These are phyloP conservation scores for Lodderomyces jiufengensis DNA, from an alignment of 1,139 yeast species.

Conservation along the genomic window DNA sequence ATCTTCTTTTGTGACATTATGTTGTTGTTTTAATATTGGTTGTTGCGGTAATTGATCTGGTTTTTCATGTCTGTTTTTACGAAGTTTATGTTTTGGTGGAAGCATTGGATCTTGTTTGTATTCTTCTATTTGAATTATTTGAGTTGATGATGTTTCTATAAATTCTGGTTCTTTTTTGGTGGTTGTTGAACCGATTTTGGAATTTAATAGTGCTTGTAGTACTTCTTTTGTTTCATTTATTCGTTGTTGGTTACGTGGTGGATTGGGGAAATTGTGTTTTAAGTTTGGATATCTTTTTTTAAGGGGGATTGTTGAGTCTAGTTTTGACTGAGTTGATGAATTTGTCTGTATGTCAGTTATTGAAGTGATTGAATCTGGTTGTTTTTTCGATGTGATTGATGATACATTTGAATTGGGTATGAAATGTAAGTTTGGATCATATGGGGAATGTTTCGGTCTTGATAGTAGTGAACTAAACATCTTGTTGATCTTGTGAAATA, in stretches of 20 bases:
- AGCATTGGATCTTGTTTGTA: slow-evolving; percentile 77
- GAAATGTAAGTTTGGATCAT: slow-evolving; percentile 8
- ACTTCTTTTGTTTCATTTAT: slow-evolving; percentile 14
- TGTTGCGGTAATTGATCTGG: slow-evolving; percentile 61
- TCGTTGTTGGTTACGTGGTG: slow-evolving; percentile 29
- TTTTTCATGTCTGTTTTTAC: slow-evolving; percentile 63
- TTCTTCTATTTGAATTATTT: slow-evolving; percentile 29
- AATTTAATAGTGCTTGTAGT: slow-evolving; percentile 22
- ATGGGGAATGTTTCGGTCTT: slow-evolving; percentile 25
- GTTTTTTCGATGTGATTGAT: not conserved
- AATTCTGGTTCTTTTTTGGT: slow-evolving; percentile 9
- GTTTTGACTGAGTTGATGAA: slow-evolving; percentile 21
- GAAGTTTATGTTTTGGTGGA: slow-evolving; percentile 73
- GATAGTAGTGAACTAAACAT: slow-evolving; percentile 37
- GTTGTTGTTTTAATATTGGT: slow-evolving; percentile 31
- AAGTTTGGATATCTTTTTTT: slow-evolving; percentile 38
- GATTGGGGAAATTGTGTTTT: slow-evolving; percentile 39
- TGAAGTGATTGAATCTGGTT: not conserved
- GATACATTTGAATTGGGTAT: not conserved
- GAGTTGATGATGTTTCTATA: slow-evolving; percentile 6
- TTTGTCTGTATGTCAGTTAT: not conserved
- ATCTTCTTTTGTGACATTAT: slow-evolving; percentile 62
- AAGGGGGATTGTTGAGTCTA: slow-evolving; percentile 41
- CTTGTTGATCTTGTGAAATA: not conserved
- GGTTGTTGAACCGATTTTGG: slow-evolving; percentile 15